Base-by-base conservation (phyloP, 2,329 filamentous ascomycete species). In the Endothia cerciana region DNA sequence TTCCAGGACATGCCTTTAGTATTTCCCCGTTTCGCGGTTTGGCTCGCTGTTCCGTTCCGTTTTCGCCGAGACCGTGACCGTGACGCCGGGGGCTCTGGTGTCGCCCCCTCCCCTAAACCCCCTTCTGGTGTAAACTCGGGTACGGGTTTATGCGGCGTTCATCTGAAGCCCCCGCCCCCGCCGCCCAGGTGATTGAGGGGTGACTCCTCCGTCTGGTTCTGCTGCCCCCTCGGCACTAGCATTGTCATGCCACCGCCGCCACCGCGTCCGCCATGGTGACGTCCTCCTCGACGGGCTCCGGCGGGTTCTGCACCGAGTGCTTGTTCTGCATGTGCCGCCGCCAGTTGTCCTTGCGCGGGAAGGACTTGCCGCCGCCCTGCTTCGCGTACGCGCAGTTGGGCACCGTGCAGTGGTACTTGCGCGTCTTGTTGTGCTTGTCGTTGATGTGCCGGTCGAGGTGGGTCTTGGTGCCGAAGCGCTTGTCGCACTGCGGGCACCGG, bases 281-380 rank as follows among this genome's bases (percentile, higher is more conserved):
- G 30, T 77, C 74, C 65, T 82, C 81, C 19, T 75, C 74, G 61
- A 80, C 76, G 17, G 81, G 76, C 22, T 81, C 80, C 19, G 80
- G 78, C 1, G 82, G 80, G 6, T 82, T 80, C 67, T 81, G 74
- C 43, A 80, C 72, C 19, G 69, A 65, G 70, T 88, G 86, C 70
- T 87, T 87, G 73, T 87, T 87, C 43, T 81, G 77, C 85, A 88
- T 87, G 72, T 88, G 86, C 64, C 86, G 77, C 70, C 85, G 83
- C 85, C 85, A 88, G 73, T 88, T 88, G 71, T 88, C 86, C 71
- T 88, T 88, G 62, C 86, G 77, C 0, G 85, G 85, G 69, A 88
- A 88, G 0, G 82, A 84, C 68, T 86, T 87, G 63, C 85, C 84
- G 19, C 66, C 66, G 10, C 85, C 85, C 19, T 77, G 73, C 64